Base-by-base conservation (phyloP, 2,329 filamentous ascomycete genomes). In the Colletotrichum godetiae region DNA sequence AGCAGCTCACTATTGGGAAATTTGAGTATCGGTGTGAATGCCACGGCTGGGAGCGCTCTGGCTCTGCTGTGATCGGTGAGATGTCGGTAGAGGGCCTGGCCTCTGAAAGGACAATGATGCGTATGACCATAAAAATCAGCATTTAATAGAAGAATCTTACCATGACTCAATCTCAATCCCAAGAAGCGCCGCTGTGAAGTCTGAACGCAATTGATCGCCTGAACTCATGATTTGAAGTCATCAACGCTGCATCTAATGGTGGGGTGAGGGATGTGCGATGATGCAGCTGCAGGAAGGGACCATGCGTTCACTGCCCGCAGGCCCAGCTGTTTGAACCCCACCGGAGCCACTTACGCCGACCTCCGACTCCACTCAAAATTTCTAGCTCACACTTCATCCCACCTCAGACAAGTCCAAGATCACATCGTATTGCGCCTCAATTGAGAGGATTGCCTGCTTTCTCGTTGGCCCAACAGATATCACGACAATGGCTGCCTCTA, bases 401-500 rank as follows among this genome's bases (percentile, higher is more conserved):
- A 66, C 71, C n/a, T 61, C n/a, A 24, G 19, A n/a, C 52, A 46
- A 53, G 0, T 37, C n/a, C 5, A 52, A 27, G 19, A 12, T 33
- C 46, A 31, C 5, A 10, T 6, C 12, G 33, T 22, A 29, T 31
- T 11, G 5, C 7, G 3, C 10, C 7, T 12, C 29, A 53, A 71
- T 66, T 73, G 11, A 52, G 15, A 22, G 1, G 6, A 11, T 12
- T 12, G 0, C 2, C 2, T 7, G 10, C 1, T 10, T 2, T 27
- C 7, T 7, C 15, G 11, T 15, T 4, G 15, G 24, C 2, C 29
- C 0, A 52, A 22, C 75, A 53, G 1, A 22, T 6, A 22, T n/a
- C 12, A 37, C 0, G 8, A 46, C 31, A 7, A 84, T 84, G 82
- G 79, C 81, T n/a, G 68, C 81, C 1, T 76, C 81, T n/a, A 78